Percentiles rank a stretch among this genome's conserved stretches.
These are phyloP conservation scores for Suhomyces terraborum DNA, from an alignment of 1,139 yeast species.

Conservation along the genomic window DNA sequence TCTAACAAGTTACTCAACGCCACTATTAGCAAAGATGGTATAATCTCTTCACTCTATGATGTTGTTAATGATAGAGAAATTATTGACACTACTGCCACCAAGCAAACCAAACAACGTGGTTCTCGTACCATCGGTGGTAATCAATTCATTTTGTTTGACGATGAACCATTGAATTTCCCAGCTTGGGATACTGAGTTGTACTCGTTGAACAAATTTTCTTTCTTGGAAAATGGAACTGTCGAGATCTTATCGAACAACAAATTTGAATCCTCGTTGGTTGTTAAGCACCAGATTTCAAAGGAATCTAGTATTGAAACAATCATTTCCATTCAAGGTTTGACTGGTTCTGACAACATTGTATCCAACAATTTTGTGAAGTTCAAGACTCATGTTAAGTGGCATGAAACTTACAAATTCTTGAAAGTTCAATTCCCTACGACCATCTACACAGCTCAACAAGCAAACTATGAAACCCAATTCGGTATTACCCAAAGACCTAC, in stretches of 20 bases:
- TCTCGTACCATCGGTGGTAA: constrained; percentile 57
- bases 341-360: constrained; percentile 29
- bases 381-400: constrained; percentile 78
- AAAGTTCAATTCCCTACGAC: constrained; percentile 95
- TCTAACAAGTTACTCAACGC: constrained; percentile 65
- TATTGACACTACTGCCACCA: constrained; percentile 54
- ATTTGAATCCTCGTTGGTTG: constrained; percentile 61
- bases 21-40: constrained; percentile 59
- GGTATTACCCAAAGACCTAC: constrained; percentile 91
- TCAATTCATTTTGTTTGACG: constrained; percentile 79
- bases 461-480: constrained; percentile 90
- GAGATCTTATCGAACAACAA: constrained; percentile 57
- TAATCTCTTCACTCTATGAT: constrained; percentile 68
- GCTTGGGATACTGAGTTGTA: constrained; percentile 98
- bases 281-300: constrained; percentile 58
- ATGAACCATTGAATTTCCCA: constrained; percentile 86
- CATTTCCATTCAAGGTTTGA: constrained; percentile 67
- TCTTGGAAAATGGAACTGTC: constrained; percentile 46
- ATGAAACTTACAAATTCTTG: constrained; percentile 81
- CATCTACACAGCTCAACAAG: constrained; percentile 64
- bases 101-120: constrained; percentile 44
- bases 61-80: constrained; percentile 62
- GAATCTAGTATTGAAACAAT: constrained; percentile 63
- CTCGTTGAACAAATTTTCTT: constrained; percentile 68
- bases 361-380: constrained; percentile 50